Conservation (phyloP, 75 land plant species). For the Sequoia sempervirens region DNA sequence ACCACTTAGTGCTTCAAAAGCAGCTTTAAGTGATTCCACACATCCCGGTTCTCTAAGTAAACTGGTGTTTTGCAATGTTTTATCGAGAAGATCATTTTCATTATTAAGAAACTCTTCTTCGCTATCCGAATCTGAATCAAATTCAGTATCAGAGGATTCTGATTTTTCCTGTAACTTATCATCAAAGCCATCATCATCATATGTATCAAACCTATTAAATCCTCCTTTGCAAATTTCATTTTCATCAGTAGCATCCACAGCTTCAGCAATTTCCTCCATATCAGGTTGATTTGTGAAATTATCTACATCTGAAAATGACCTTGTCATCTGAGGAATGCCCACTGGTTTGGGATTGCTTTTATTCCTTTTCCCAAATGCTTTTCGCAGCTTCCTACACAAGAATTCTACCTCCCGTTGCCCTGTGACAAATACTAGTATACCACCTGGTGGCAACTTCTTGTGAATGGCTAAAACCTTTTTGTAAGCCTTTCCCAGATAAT, state of each 20-base stretch:
- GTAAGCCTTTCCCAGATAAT: slow-evolving; percentile 86
- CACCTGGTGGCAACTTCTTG: slow-evolving; percentile 86
- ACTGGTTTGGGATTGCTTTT: slow-evolving; percentile 5
- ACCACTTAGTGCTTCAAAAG: slow-evolving; percentile 55
- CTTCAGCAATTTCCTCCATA: slow-evolving; percentile 50
- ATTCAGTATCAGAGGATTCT: slow-evolving; percentile 36
- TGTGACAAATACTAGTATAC: slow-evolving; percentile 96
- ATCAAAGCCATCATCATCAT: slow-evolving; percentile 33
- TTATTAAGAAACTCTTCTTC: slow-evolving; percentile 13
- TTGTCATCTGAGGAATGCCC: slow-evolving; percentile 3
- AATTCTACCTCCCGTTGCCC: slow-evolving; percentile 93
- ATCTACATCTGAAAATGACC: slow-evolving; percentile 7
- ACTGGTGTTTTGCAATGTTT: slow-evolving; percentile 11
- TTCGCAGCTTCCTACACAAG: slow-evolving; percentile 66
- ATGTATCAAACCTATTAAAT: slow-evolving; percentile 25
- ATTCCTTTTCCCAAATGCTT: slow-evolving; percentile 43
- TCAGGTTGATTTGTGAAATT: slow-evolving; percentile 15
- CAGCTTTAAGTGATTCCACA: slow-evolving; percentile 52
- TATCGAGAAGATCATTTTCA: slow-evolving; percentile 3
- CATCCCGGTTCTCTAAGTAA: slow-evolving; percentile 20
- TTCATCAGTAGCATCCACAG: slow-evolving; percentile 34
- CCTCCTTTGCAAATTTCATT: slow-evolving; percentile 7
- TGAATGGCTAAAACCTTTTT: slow-evolving; percentile 90
- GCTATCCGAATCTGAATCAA: slow-evolving; percentile 41
- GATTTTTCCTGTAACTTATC: slow-evolving; percentile 7